phyloP scores from a whole-genome alignment of 305 asterid genomes.

The Fraxinus albicans region DNA sequence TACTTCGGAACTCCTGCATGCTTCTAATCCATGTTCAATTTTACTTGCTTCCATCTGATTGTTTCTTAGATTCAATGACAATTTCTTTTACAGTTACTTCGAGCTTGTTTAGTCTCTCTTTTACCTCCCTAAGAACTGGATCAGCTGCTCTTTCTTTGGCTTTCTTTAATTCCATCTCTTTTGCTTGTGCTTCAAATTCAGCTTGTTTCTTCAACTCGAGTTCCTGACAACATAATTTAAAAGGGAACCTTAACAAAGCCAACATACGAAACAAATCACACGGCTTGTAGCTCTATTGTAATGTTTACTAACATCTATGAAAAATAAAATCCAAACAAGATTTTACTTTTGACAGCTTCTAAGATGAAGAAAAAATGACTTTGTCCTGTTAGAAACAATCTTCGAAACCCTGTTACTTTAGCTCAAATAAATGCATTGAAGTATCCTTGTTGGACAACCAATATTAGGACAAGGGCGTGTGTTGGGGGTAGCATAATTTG shows the following conservation, averaged over 20 bases:
- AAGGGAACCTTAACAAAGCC: conserved; percentile 10
- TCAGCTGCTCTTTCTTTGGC: conserved; percentile 56
- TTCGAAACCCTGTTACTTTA: not conserved
- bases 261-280: conserved; percentile 20
- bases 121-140: conserved; percentile 62
- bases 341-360: conserved; percentile 9
- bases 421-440: not conserved
- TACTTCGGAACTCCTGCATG: conserved; percentile 21
- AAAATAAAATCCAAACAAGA: not conserved
- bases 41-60: conserved; percentile 23
- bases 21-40: conserved; percentile 14
- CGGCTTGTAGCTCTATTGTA: not conserved
- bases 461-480: not conserved
- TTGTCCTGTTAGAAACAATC: not conserved
- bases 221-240: conserved; percentile 46
- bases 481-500: not conserved
- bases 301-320: conserved; percentile 14
- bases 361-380: not conserved
- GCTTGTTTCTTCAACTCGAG: conserved; percentile 71
- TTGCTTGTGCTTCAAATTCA: conserved; percentile 80
- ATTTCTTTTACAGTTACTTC: conserved; percentile 73
- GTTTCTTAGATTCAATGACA: conserved; percentile 49
- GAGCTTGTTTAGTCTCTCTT: conserved; percentile 71
- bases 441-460: not conserved
- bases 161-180: conserved; percentile 72